Evolutionary conservation across 306 rosid species (phyloP).

Genomic region (Quercus alba): DNA sequence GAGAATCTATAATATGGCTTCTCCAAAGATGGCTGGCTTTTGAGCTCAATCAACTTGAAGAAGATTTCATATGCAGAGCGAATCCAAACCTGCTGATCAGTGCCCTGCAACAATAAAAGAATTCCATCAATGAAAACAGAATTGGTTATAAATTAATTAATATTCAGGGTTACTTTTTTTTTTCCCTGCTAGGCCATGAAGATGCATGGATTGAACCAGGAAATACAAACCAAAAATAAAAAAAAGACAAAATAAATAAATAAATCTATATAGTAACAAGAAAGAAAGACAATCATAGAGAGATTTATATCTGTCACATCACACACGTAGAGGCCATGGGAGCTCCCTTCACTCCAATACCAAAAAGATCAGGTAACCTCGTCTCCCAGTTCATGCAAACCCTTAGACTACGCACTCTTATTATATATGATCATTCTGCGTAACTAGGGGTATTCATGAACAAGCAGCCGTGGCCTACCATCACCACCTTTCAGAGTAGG

Average conservation of each 20-base stretch:
- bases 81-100: not conserved
- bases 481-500: constrained; percentile 52
- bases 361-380: constrained; percentile 49
- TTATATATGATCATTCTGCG: not conserved
- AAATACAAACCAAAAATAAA: too few relatives aligned
- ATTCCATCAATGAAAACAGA: too few relatives aligned
- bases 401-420: constrained; percentile 20
- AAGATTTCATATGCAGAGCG: not conserved
- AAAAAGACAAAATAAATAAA: too few relatives aligned
- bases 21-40: not conserved
- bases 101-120: not conserved
- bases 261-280: not conserved
- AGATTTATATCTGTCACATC: not conserved
- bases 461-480: constrained; percentile 54
- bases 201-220: too few relatives aligned
- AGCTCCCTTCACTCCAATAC: constrained; percentile 85
- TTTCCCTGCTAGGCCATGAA: too few relatives aligned
- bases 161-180: too few relatives aligned
- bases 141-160: too few relatives aligned
- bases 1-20: not conserved
- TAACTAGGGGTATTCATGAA: constrained; percentile 57
- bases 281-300: not conserved
- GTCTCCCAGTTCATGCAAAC: constrained; percentile 68
- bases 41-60: too few relatives aligned
- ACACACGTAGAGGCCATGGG: not conserved